Percentiles rank a stretch among this genome's conserved stretches.
phyloP scores from a whole-genome alignment of 2,329 filamentous ascomycete genomes.

The Coniochaeta sp. region DNA sequence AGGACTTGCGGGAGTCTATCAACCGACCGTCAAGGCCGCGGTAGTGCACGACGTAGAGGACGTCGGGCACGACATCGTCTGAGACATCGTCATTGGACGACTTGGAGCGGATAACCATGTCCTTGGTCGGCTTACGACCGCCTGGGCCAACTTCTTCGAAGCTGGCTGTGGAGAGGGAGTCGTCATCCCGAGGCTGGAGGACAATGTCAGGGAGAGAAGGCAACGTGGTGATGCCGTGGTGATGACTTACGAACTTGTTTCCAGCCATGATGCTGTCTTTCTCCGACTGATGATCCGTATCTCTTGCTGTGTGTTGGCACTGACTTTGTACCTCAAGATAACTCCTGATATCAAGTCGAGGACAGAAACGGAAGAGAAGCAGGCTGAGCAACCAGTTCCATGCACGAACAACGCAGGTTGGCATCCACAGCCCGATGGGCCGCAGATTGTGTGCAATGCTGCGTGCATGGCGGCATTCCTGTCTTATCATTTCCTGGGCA shows the following conservation, averaged over 20 bases:
- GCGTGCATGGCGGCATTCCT: background rate
- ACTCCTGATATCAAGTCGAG: background rate
- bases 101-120: background rate
- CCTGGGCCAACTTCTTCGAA: slow-evolving; percentile 23
- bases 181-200: slow-evolving; percentile 10
- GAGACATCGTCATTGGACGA: slow-evolving; percentile 9
- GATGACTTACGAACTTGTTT: background rate
- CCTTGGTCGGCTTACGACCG: slow-evolving; percentile 2
- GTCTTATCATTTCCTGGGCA: background rate
- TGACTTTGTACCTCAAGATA: no score
- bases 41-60: slow-evolving; percentile 35
- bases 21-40: slow-evolving; percentile 23
- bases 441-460: background rate
- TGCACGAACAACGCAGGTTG: background rate
- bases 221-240: background rate
- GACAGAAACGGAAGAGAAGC: background rate
- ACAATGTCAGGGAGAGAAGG: background rate
- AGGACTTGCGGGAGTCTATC: slow-evolving; percentile 29
- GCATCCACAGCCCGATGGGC: background rate
- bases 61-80: slow-evolving; percentile 27
- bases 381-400: background rate
- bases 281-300: background rate
- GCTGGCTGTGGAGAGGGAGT: slow-evolving; percentile 21
- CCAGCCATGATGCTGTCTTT: background rate
- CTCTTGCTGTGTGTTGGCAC: background rate